These are phyloP conservation scores for Talaromyces trachyspermus DNA, from an alignment of 495 filamentous ascomycete genomes.

Conservation along the genomic window DNA sequence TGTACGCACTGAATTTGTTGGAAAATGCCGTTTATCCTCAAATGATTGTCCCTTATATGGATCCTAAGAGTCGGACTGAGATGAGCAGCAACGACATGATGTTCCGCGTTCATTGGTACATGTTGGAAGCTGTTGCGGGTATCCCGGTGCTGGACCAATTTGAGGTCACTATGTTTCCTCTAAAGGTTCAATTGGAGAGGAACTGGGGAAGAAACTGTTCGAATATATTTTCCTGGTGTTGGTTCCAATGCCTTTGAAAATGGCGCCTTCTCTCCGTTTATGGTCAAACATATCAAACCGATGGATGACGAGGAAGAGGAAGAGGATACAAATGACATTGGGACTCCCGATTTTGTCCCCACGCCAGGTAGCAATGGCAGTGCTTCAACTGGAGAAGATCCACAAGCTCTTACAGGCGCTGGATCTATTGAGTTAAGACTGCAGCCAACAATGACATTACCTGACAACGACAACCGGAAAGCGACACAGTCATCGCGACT, in stretches of 20 bases:
- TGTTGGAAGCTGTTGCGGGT: constrained; percentile 95
- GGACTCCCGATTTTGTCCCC: constrained; percentile 18
- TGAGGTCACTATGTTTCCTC: constrained; percentile 85
- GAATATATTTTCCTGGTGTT: constrained; percentile 94
- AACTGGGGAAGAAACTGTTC: constrained; percentile 88
- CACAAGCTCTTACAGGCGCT: constrained; percentile 40
- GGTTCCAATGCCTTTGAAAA: constrained; percentile 52
- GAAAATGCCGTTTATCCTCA: constrained; percentile 88
- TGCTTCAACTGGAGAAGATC: constrained; percentile 27
- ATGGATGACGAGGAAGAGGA: constrained; percentile 46
- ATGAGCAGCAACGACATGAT: constrained; percentile 59
- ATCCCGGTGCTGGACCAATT: constrained; percentile 98
- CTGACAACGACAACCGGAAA: constrained; percentile 38
- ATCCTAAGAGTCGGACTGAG: constrained; percentile 49
- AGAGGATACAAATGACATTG: constrained; percentile 46
- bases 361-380: constrained; percentile 22
- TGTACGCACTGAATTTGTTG: constrained; percentile 81
- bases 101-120: constrained; percentile 91
- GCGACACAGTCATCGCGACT: constrained; percentile 20
- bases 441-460: constrained; percentile 64
- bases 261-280: constrained; percentile 69
- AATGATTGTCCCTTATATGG: constrained; percentile 84
- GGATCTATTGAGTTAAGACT: constrained; percentile 71
- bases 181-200: constrained; percentile 92
- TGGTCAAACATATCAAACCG: constrained; percentile 69